phyloP scores from a whole-genome alignment of 108 stramenopile genomes.

The Skeletonema potamos region DNA sequence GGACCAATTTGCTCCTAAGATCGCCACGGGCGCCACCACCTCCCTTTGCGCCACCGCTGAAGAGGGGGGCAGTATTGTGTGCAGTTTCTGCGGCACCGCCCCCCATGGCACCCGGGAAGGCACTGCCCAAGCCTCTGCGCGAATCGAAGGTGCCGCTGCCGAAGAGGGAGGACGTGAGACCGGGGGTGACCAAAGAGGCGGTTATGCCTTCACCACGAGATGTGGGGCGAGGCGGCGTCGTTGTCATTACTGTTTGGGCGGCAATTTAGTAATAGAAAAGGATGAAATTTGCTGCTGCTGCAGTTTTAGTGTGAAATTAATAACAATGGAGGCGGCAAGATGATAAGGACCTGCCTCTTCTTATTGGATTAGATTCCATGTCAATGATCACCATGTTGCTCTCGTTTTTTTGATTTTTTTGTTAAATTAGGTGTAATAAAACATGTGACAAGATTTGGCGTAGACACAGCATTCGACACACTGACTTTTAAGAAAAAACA shows the following conservation, averaged over 20 bases:
- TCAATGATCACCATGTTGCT: no score
- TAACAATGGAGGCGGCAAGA: no score
- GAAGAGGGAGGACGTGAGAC: slow-evolving; percentile 1
- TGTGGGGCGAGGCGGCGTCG: slow-evolving; percentile 3
- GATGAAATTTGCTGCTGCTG: no score
- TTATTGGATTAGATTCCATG: no score
- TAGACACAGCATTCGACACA: no score
- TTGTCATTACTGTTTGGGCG: background rate
- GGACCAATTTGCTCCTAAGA: background rate
- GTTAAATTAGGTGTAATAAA: no score
- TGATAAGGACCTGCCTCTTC: no score
- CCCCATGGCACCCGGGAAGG: background rate
- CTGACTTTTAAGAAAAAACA: no score
- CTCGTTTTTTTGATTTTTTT: no score
- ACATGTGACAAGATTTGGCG: no score
- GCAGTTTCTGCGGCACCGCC: background rate
- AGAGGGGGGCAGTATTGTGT: background rate
- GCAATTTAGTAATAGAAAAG: background rate
- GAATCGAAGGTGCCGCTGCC: background rate
- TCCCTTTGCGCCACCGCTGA: background rate
- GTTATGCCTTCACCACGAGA: background rate
- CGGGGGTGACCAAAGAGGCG: background rate
- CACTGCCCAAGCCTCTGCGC: background rate
- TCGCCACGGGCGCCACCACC: background rate
- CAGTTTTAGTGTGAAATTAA: no score